Evolutionary conservation across 306 rosid species (phyloP).

Genomic region (Oemleria cerasiformis): DNA sequence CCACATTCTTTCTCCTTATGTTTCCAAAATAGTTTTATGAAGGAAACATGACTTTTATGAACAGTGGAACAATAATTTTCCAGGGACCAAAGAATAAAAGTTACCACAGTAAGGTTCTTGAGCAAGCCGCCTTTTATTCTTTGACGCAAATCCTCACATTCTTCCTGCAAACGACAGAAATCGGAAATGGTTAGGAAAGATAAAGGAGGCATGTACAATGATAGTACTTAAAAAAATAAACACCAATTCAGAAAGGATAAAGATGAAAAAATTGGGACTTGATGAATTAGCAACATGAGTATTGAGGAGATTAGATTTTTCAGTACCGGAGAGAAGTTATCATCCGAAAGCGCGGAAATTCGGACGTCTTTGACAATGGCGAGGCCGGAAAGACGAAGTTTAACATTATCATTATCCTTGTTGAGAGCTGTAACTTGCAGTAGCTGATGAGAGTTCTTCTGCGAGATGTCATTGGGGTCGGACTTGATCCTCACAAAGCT

Average conservation of each 20-base stretch:
- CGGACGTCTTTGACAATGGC: conserved; percentile 50
- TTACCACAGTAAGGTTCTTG: conserved; percentile 60
- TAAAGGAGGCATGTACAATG: not conserved
- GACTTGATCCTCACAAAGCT: conserved; percentile 70
- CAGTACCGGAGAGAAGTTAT: conserved; percentile 51
- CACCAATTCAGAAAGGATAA: not conserved
- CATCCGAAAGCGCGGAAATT: conserved; percentile 66
- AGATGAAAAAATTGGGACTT: not conserved
- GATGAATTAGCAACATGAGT: not conserved
- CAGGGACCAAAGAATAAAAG: conserved; percentile 8
- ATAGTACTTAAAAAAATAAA: not conserved
- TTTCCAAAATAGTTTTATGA: not conserved
- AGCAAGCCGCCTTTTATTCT: conserved; percentile 67
- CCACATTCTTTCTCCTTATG: not conserved
- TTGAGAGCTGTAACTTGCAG: conserved; percentile 70
- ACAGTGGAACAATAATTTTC: not conserved
- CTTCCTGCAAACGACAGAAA: conserved; percentile 51
- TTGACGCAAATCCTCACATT: conserved; percentile 66
- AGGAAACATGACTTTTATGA: too few species aligned
- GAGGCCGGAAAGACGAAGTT: conserved; percentile 55
- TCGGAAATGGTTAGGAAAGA: not conserved
- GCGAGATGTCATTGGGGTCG: conserved; percentile 75
- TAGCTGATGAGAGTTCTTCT: conserved; percentile 73
- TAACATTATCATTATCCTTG: conserved; percentile 26
- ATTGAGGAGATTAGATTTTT: conserved; percentile 27